phyloP scores from a whole-genome alignment of 805 yeast genomes.

The Helenozyma rhizophorensis region DNA sequence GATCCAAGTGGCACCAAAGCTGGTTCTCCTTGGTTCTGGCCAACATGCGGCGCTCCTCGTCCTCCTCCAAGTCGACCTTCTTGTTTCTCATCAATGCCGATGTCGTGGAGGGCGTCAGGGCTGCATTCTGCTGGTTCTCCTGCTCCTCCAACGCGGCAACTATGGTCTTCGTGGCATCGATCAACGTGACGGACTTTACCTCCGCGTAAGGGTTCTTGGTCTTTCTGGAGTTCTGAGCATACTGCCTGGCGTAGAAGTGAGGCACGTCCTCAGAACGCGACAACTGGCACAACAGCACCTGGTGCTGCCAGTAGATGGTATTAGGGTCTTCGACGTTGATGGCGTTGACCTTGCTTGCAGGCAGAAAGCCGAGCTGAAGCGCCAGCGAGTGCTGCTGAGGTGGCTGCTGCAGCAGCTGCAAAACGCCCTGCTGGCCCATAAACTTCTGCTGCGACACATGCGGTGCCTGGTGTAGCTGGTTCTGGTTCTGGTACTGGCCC shows the following conservation, averaged over 20 bases:
- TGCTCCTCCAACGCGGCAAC: slow-evolving; percentile 34
- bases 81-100: slow-evolving; percentile 40
- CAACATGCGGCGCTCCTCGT: slow-evolving; percentile 61
- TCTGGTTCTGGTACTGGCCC: slow-evolving; percentile 12
- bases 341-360: slow-evolving; percentile 24
- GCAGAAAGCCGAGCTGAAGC: slow-evolving; percentile 16
- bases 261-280: slow-evolving; percentile 64
- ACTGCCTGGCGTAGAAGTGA: slow-evolving; percentile 80
- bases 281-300: slow-evolving; percentile 63
- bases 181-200: slow-evolving; percentile 33
- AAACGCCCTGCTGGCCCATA: too few species aligned
- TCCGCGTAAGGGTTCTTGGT: slow-evolving; percentile 34
- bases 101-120: slow-evolving; percentile 16
- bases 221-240: slow-evolving; percentile 64
- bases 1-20: slow-evolving; percentile 90
- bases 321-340: slow-evolving; percentile 34
- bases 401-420: slow-evolving; percentile 12
- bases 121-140: slow-evolving; percentile 38
- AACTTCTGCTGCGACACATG: slow-evolving; percentile 1
- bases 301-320: slow-evolving; percentile 72
- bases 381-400: slow-evolving; percentile 11
- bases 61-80: slow-evolving; percentile 52
- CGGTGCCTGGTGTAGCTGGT: slow-evolving; percentile 8
- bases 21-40: slow-evolving; percentile 63
- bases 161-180: slow-evolving; percentile 39